Percentiles rank a stretch among this genome's conserved stretches.
phyloP scores from a whole-genome alignment of 805 yeast genomes.

The Blastobotrys peoriensis region DNA sequence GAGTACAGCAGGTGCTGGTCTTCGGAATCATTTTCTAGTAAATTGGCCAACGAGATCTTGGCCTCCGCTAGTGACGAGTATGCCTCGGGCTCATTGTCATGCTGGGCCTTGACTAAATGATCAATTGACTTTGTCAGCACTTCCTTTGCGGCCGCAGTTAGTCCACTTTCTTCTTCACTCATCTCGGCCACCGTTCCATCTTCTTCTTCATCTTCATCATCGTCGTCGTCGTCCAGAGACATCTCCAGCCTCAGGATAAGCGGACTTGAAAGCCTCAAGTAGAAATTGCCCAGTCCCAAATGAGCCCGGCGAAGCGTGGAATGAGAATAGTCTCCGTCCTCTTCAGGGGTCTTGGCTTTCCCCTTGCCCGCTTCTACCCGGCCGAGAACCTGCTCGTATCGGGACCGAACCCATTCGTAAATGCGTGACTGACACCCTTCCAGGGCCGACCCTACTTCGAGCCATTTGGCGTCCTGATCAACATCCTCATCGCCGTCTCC shows the following conservation, averaged over 20 bases:
- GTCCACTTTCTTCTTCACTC: neutral
- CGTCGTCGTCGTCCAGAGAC: slow-evolving; percentile 22
- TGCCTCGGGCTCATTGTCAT: slow-evolving; percentile 44
- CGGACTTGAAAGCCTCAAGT: slow-evolving; percentile 28
- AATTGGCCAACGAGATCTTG: slow-evolving; percentile 68
- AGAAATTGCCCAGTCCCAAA: slow-evolving; percentile 29
- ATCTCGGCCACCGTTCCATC: slow-evolving; percentile 20
- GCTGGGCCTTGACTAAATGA: slow-evolving; percentile 50
- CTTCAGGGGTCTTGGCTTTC: slow-evolving; percentile 11
- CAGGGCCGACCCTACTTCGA: neutral
- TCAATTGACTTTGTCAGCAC: slow-evolving; percentile 49
- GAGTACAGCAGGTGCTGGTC: slow-evolving; percentile 64
- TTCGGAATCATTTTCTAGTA: slow-evolving; percentile 55
- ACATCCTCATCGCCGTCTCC: slow-evolving; percentile 45
- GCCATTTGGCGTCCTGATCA: slow-evolving; percentile 8
- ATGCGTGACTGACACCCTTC: slow-evolving; percentile 4
- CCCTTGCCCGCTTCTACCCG: slow-evolving; percentile 12
- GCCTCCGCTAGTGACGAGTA: slow-evolving; percentile 89
- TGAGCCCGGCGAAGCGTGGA: slow-evolving; percentile 20
- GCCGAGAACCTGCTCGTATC: slow-evolving; percentile 15
- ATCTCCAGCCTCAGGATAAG: slow-evolving; percentile 27
- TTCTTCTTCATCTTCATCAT: slow-evolving; percentile 23
- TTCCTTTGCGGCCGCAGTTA: slow-evolving; percentile 34
- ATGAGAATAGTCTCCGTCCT: slow-evolving; percentile 10
- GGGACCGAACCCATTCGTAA: slow-evolving; percentile 18